Base-by-base conservation (phyloP, 2,329 filamentous ascomycete species). In the Penicillium sp. region DNA sequence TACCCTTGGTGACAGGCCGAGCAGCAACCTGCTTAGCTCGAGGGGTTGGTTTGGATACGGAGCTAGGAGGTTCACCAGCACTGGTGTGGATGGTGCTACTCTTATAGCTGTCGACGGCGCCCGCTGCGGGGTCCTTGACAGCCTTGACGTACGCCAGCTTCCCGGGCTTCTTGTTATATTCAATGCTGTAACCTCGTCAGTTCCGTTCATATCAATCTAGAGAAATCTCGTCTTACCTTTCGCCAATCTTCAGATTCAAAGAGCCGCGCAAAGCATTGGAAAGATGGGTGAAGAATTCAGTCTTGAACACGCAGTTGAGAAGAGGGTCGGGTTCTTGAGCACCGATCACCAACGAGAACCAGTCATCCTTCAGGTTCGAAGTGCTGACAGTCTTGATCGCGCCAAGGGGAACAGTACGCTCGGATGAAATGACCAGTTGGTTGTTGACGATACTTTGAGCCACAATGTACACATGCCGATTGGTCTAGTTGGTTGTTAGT, bases 141-240 rank as follows among this genome's bases (percentile, higher is more conserved):
- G 91, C 91, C 81, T 98, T 98, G 73, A 99, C 90, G 6, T 87
- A 79, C 57, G 94, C 90, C 76, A 92, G 85, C 81, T 99, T 99
- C 58, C 92, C 92, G 1, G 95, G 95, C 79, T 99, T 99, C 84
- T 98, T 99, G 73, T 94, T 93, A 78, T 97, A 99, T 75, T 97
- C 92, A 68, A 99, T 93, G 5, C 80, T 84, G 57, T 38, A 28
- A 13, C 25, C 48, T 22, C 45, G 71, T 59, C 4, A 40, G 28
- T 11, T 13, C 26, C 8, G 10, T 13, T 7, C n/a, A 22, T 25
- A 22, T 40, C 16, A 26, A 16, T 26, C 4, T 1, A 33, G 13
- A 11, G n/a, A 25, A 25, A 30, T 11, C 6, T 35, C 11, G 11
- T 52, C 81, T 79, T 74, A 84, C 61, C 52, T 84, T 84, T 95